Evolutionary conservation across 148 eudicot genomes (phyloP), one percentile per base, ranked within the genome.

Genomic region (Linanthus parryae): DNA sequence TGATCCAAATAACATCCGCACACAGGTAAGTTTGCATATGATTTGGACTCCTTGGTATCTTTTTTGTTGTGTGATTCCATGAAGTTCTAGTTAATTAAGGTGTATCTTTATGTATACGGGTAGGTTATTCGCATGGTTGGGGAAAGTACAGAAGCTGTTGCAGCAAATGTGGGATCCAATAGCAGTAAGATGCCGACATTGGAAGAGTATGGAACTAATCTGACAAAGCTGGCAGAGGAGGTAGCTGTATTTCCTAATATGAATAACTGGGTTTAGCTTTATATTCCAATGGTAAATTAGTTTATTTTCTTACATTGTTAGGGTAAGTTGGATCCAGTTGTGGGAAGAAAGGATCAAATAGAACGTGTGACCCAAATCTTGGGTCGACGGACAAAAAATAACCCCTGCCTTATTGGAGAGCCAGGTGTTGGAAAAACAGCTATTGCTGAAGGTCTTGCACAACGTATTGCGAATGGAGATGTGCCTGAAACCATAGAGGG

Each of bases 391-490:
- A 85, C 92, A n/a, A 91, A 91, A 39, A 91, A 91, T 44, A 91
- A 91, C 49, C 97, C 97, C 11, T 91, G 97, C 68, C 95, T 91
- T 38, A 77, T 86, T 71, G 95, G 98, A 61, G 94, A 91, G 55
- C 98, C 98, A 20, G 96, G 98, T 64, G 96, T 91, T 46, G 98
- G 96, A 30, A 90, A 90, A 75, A 90, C 97, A 31, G 92, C 95
- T 4, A 83, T 91, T 62, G 97, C 95, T 6, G 95, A 90, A 69
- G 97, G 97, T 39, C 92, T 90, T 24, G 95, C 98, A 44, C 98
- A 81, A 69, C 73, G 87, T 61, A 91, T 91, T 52, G 88, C 89
- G 9, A 76, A 12, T 25, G 95, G 88, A 26, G 96, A 91, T 75
- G 95, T 91, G 68, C 98, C 96, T 35, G 98, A 90, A 74, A 85